Base-by-base conservation (phyloP, 306 rosid genomes). In the Dryas alaskensis region DNA sequence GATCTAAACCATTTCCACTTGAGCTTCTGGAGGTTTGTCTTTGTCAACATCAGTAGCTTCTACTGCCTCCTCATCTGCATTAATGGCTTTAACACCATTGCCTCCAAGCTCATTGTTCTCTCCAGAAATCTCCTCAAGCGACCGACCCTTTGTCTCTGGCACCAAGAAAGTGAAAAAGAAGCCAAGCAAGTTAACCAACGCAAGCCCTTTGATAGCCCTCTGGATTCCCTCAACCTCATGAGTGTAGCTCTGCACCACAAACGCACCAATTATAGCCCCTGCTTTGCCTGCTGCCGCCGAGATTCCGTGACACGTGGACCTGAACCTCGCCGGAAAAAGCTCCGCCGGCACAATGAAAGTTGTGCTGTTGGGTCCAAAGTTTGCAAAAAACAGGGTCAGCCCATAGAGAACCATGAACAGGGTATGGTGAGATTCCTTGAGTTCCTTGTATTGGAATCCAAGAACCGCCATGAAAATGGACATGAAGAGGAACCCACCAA, bases 321-420 rank as follows among this genome's bases (percentile, higher is more conserved):
- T 81, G 13, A 86, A 78, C 48, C 89, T 67, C 0, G 90, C 87
- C 0, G 90, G 89, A 19, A 86, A 88, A 19, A 88, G 65, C 83
- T 86, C 90, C 0, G 93, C 89, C 0, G 86, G 84, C 10, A 88
- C 90, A 39, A 88, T 78, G 61, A 86, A 88, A 10, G 90, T 86
- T 1, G 90, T 86, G 75, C 86, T 82, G 74, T 88, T 88, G 7
- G 92, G 90, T 37, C 92, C 92, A 59, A 88, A 88, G 82, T 88
- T 88, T 6, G 92, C 86, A 14, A 88, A 88, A 73, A 88, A 82
- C 44, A 88, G 76, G 73, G 88, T 82, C 16, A 80, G 53, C 40
- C 86, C 89, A 44, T 59, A 84, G 40, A 89, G 54, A 37, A 65
- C 9, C 0, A 31, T 58, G 46, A 75, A 75, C 58, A 31, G 37